Evolutionary conservation across 805 yeast species (phyloP), one percentile per base, ranked within the genome.

Genomic region (Barnettozyma siamensis): DNA sequence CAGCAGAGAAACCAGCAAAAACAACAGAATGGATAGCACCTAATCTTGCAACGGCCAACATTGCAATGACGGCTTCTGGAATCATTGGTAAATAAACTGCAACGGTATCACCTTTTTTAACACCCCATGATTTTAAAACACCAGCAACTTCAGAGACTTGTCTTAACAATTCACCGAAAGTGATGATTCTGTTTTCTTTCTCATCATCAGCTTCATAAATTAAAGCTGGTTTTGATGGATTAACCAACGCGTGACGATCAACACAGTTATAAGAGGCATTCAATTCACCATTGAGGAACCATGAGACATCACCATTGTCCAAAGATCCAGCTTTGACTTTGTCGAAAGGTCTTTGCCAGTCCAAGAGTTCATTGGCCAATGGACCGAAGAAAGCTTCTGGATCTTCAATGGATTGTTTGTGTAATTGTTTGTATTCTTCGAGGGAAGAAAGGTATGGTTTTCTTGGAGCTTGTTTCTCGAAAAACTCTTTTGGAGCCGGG

Each of bases 51-150:
- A 88, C 81, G 35, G 99, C 99, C 58, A 91, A 72, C 76, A 91
- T 78, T n/a, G 99, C 84, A 43, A 93, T 78, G 47, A 93, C 71
- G 17, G 97, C 96, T 68, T 89, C 96, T 37, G 98, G 95, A 47
- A 89, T 89, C 99, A 93, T 91, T 59, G 99, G 99, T 62, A 91
- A 70, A 66, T 91, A 91, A 44, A 91, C 85, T 37, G 97, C 98
- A 44, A 91, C 98, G 21, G 95, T 85, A 60, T 91, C 99, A 59
- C 99, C 99, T 65, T 87, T 86, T 53, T 73, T 69, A 53, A 91
- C 91, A 43, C 99, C 99, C 76, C 88, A 80, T 44, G 80, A 73
- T 49, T 75, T 69, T 61, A 93, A 75, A 33, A 87, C 83, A 53
- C 84, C 89, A 11, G 98, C 96, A 54, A 88, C 80, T 59, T 83